A percentile compares a stretch with the other conserved stretches of the same genome.
These are phyloP conservation scores for Phytophthora sojae DNA, from an alignment of 352 stramenopile species.

Conservation along the genomic window DNA sequence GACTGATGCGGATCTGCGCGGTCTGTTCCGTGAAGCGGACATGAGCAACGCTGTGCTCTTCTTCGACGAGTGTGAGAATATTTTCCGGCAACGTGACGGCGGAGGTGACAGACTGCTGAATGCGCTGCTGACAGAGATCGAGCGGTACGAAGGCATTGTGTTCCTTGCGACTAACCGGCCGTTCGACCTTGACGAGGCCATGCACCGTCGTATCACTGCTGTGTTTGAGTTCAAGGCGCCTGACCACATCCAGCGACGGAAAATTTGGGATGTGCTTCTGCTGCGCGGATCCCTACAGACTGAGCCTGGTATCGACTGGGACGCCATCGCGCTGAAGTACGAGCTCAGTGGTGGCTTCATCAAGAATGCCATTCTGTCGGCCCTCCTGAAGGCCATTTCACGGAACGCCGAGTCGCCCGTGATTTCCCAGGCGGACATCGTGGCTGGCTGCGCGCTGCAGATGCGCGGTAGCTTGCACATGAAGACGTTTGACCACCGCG, in stretches of 20 bases:
- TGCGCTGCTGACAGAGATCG: conserved; percentile 89
- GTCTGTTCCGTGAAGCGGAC: conserved; percentile 87
- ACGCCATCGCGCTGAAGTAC: conserved; percentile 87
- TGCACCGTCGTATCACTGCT: conserved; percentile 91
- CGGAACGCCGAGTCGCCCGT: conserved; percentile 62
- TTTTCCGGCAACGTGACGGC: conserved; percentile 87
- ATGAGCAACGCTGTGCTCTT: conserved; percentile 92
- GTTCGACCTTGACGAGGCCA: conserved; percentile 90
- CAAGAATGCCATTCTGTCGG: conserved; percentile 91
- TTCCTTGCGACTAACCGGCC: conserved; percentile 91
- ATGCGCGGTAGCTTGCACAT: conserved; percentile 90
- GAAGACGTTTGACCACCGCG: conserved; percentile 90
- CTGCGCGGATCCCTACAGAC: conserved; percentile 55
- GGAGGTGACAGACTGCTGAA: conserved; percentile 84
- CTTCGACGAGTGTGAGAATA: conserved; percentile 91
- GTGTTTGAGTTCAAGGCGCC: conserved; percentile 91
- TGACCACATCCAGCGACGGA: conserved; percentile 80
- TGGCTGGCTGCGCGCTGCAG: conserved; percentile 82
- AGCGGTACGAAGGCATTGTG: conserved; percentile 89
- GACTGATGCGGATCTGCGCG: conserved; percentile 81
- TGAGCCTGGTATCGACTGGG: conserved; percentile 82
- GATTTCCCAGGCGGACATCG: conserved; percentile 82
- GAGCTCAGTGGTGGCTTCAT: conserved; percentile 92
- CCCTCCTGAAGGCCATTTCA: conserved; percentile 81
- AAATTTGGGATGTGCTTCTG: conserved; percentile 88